Evolutionary conservation across 768 basidiomycete species (phyloP).

Genomic region (Suillus tomentosus): DNA sequence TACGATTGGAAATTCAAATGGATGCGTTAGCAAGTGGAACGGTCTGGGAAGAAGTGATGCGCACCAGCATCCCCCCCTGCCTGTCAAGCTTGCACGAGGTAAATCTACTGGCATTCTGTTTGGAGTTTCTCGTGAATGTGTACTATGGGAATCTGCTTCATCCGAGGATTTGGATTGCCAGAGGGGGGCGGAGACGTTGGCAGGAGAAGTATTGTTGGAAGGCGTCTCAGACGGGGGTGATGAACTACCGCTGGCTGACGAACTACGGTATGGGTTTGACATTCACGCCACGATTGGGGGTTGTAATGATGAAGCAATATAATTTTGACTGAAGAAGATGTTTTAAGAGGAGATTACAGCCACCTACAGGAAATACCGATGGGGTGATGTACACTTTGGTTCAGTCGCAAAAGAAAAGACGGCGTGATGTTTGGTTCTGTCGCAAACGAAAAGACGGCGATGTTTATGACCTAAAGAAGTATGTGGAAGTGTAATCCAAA

Average conservation of each 20-base stretch:
- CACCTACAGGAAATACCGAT: conserved; percentile 32
- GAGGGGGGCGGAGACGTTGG: conserved; percentile 39
- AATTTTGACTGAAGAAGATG: conserved; percentile 24
- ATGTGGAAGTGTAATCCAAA: conserved; percentile 9
- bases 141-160: conserved; percentile 29
- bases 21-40: conserved; percentile 11
- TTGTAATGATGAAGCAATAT: conserved; percentile 27
- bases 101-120: conserved; percentile 50
- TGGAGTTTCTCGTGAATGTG: conserved; percentile 42
- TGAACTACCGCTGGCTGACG: conserved; percentile 48
- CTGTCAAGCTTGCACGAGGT: conserved; percentile 53
- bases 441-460: conserved; percentile 32
- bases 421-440: conserved; percentile 28
- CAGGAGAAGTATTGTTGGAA: conserved; percentile 48
- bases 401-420: conserved; percentile 26
- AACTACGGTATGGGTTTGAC: conserved; percentile 51
- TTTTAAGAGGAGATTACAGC: conserved; percentile 25
- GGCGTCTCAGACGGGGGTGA: conserved; percentile 49
- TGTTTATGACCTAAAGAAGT: conserved; percentile 29
- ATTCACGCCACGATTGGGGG: conserved; percentile 31
- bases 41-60: conserved; percentile 30
- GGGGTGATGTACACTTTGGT: conserved; percentile 26
- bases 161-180: conserved; percentile 39
- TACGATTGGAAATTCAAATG: conserved; percentile 27
- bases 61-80: conserved; percentile 81